Percentiles rank a stretch among this genome's conserved stretches.
Conservation (phyloP, 2,329 filamentous ascomycete species). For the Ophiostoma angusticollis region DNA sequence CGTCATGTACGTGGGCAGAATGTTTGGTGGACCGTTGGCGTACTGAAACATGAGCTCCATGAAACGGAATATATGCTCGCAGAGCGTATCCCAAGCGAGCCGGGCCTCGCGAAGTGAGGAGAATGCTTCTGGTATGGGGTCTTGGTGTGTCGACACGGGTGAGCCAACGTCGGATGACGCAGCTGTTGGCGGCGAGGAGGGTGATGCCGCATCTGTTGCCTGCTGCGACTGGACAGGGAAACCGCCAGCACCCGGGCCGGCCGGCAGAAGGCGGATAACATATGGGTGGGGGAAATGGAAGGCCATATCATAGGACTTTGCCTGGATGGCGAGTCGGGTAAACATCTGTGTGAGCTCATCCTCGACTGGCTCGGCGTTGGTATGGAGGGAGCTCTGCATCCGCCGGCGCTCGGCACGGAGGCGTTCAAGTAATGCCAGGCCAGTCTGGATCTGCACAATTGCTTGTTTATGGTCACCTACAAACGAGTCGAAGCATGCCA, state of each 20-base stretch:
- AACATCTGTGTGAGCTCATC: slow-evolving; percentile 51
- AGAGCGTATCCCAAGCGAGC: slow-evolving; percentile 41
- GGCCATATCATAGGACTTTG: slow-evolving; percentile 56
- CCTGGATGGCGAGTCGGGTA: slow-evolving; percentile 49
- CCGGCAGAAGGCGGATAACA: slow-evolving; percentile 39
- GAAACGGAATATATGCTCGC: slow-evolving; percentile 44
- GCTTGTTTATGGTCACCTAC: slow-evolving; percentile 50
- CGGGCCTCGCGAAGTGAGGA: slow-evolving; percentile 40
- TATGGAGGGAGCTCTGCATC: slow-evolving; percentile 11
- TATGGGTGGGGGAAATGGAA: slow-evolving; percentile 53
- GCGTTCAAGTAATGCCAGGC: slow-evolving; percentile 40
- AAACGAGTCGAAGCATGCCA: slow-evolving; percentile 58
- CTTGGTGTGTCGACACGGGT: slow-evolving; percentile 25
- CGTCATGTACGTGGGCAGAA: slow-evolving; percentile 35
- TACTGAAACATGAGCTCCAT: slow-evolving; percentile 40
- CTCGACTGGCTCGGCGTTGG: slow-evolving; percentile 32
- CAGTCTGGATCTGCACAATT: slow-evolving; percentile 47
- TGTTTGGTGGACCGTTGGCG: slow-evolving; percentile 36
- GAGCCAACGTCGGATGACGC: slow-evolving; percentile 29
- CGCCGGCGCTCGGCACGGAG: slow-evolving; percentile 33
- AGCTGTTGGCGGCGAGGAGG: slow-evolving; percentile 12
- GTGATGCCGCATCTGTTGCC: slow-evolving; percentile 28
- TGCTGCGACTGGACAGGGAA: too few relatives aligned
- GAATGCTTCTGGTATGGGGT: slow-evolving; percentile 33
- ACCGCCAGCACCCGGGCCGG: slow-evolving; percentile 8